Base-by-base conservation (phyloP, 768 basidiomycete species). In the Termitomyces sp. region DNA sequence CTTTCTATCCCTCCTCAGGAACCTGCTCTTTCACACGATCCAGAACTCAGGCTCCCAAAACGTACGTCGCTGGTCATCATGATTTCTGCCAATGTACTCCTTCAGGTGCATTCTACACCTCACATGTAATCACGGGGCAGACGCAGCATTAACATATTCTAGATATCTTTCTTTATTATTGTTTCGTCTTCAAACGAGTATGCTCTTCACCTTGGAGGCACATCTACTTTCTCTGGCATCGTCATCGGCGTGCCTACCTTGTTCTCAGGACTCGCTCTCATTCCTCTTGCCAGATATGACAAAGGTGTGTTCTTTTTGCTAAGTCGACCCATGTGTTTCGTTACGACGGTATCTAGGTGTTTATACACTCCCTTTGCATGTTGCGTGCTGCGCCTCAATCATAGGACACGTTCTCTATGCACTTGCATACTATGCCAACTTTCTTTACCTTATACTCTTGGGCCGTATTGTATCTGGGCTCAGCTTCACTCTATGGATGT, bases 131-230 rank as follows among this genome's bases (percentile, higher is more conserved):
- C 4, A 18, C 13, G n/a, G n/a, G n/a, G n/a, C n/a, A n/a, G n/a
- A n/a, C n/a, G 7, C 34, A 13, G 18, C 22, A 4, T 34, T 51
- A 6, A 51, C 34, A n/a, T 5, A 16, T 26, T 52, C 20, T 41
- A 88, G 87, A 65, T 85, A 5, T 81, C 84, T 0, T 88, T 88
- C 71, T 89, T 87, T 68, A 80, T 87, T 56, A 75, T 87, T 42
- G 82, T 89, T 4, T 84, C 87, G 2, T 86, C 87, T 1, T 82
- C 85, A 1, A 82, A 80, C 63, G 73, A 75, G 51, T 88, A 89
- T 64, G 82, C 85, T 0, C 75, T 81, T 58, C 73, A 80, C 61
- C 72, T 88, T 7, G 86, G 86, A 24, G 87, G 87, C 18, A 79
- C 73, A n/a, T 73, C 84, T n/a, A 85, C 84, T 0, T 90, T 89